Evolutionary conservation across 1,284 basidiomycete species (phyloP).

Genomic region (Ganoderma boninense): DNA sequence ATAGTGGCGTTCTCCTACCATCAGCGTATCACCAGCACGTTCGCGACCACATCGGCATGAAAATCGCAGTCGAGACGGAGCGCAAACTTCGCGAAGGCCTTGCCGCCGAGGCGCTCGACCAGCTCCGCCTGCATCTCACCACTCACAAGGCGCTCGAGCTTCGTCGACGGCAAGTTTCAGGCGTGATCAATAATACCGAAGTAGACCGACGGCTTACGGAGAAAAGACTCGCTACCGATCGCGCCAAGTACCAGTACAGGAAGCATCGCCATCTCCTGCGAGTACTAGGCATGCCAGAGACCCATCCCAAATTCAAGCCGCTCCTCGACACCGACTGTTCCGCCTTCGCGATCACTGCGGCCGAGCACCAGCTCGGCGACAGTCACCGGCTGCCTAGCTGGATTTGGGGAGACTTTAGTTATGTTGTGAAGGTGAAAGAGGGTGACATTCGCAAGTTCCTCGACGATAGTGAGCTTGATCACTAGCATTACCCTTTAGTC

Average conservation of each 20-base stretch:
- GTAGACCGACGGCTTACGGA: not conserved
- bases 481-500: no score
- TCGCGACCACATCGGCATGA: not conserved
- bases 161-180: not conserved
- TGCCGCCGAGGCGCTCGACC: not conserved
- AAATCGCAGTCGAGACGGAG: not conserved
- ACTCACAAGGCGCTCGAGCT: not conserved
- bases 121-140: not conserved
- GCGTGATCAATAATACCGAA: not conserved
- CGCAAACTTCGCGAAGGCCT: no score
- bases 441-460: not conserved
- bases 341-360: not conserved
- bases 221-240: not conserved
- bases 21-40: not conserved
- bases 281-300: not conserved
- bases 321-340: not conserved
- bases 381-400: not conserved
- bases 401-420: conserved; percentile 9
- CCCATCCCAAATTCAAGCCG: not conserved
- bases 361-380: not conserved
- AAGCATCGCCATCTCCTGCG: not conserved
- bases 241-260: not conserved
- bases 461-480: not conserved
- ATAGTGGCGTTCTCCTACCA: not conserved
- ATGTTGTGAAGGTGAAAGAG: not conserved